phyloP scores from a whole-genome alignment of 805 yeast species.

The Cyberlindnera meyerae region DNA sequence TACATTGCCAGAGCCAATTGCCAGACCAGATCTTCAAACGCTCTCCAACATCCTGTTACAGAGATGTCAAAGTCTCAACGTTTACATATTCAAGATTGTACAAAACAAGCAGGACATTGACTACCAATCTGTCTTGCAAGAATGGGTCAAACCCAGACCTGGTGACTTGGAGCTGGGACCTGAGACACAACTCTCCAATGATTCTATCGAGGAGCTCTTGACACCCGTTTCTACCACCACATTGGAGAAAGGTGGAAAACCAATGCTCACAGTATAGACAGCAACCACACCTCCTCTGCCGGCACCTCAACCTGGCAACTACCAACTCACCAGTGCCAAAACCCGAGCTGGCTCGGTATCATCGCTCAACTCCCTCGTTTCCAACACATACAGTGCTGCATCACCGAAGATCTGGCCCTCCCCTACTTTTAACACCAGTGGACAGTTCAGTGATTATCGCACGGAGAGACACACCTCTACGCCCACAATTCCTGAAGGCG shows the following conservation, averaged over 20 bases:
- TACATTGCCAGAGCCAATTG: conserved; percentile 43
- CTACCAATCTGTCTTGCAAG: conserved; percentile 23
- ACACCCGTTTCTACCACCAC: conserved; percentile 19
- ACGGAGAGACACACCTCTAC: conserved; percentile 8
- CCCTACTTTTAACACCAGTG: conserved; percentile 13
- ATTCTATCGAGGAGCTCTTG: conserved; percentile 20
- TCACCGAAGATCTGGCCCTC: conserved; percentile 24
- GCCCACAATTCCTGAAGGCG: conserved; percentile 11
- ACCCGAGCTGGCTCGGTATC: conserved; percentile 2
- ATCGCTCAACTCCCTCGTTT: conserved; percentile 1
- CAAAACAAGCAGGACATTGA: conserved; percentile 22
- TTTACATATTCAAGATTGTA: conserved; percentile 35
- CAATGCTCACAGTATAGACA: conserved; percentile 19
- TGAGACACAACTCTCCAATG: conserved; percentile 14
- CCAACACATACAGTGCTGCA: background rate
- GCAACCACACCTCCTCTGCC: conserved; percentile 25
- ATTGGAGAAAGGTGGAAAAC: conserved; percentile 3
- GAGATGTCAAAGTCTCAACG: conserved; percentile 37
- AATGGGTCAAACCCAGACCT: conserved; percentile 27
- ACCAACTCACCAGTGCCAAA: background rate
- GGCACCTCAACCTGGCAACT: conserved; percentile 10
- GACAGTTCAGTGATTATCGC: conserved; percentile 2
- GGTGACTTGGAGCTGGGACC: conserved; percentile 28
- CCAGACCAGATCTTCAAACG: conserved; percentile 31
- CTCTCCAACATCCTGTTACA: conserved; percentile 28